Evolutionary conservation across 169 alveolate species (phyloP).

Genomic region (Babesia ovata): DNA sequence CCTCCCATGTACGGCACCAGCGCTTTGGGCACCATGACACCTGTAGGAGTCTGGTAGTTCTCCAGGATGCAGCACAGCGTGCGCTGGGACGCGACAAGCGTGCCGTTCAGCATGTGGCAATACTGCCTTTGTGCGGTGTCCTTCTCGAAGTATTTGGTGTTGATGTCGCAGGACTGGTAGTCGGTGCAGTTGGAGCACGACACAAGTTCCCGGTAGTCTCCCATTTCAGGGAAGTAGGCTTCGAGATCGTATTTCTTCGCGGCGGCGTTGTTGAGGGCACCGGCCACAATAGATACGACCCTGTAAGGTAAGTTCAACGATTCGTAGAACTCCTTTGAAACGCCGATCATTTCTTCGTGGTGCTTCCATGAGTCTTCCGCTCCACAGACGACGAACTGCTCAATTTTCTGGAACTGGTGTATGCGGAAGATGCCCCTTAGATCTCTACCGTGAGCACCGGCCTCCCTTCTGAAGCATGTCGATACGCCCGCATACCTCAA

Average conservation of each 20-base stretch:
- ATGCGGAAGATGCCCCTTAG: constrained; percentile 98
- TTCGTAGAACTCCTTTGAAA: constrained; percentile 95
- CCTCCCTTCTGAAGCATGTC: constrained; percentile 98
- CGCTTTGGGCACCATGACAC: constrained; percentile 92
- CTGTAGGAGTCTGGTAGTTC: constrained; percentile 92
- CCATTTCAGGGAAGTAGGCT: constrained; percentile 99
- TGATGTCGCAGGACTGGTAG: constrained; percentile 87
- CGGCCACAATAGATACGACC: constrained; percentile 96
- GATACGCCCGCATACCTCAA: constrained; percentile 95
- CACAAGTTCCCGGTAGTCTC: constrained; percentile 95
- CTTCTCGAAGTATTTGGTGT: constrained; percentile 69
- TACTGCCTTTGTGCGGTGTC: constrained; percentile 72
- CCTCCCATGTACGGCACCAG: constrained; percentile 91
- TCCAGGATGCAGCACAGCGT: constrained; percentile 95
- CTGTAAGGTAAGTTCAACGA: constrained; percentile 94
- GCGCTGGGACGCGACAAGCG: constrained; percentile 98
- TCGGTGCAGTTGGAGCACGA: constrained; percentile 99
- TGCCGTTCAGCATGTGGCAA: constrained; percentile 97
- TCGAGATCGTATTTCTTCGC: constrained; percentile 98
- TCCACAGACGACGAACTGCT: constrained; percentile 93
- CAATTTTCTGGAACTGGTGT: constrained; percentile 99
- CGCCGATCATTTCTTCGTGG: constrained; percentile 92
- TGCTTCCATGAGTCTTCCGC: constrained; percentile 89
- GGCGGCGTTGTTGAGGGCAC: constrained; percentile 99
- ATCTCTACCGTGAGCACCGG: constrained; percentile 99